Conservation (phyloP, 2,329 filamentous ascomycete species). For the Fusarium aywerte region DNA sequence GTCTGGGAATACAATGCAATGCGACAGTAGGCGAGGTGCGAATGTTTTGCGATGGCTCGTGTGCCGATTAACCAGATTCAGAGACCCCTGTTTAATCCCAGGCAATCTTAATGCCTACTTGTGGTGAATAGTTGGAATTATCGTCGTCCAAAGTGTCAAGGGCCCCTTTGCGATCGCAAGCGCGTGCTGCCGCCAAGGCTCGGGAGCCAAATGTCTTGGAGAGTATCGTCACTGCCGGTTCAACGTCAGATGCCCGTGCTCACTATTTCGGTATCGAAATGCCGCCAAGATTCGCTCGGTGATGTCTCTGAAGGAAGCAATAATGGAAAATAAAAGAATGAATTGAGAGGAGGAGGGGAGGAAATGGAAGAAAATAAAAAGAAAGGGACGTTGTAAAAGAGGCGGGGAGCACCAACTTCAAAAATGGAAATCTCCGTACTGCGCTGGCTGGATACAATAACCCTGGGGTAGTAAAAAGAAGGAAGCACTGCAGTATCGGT, state of each 20-base stretch:
- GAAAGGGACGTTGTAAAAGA: conserved; percentile 2
- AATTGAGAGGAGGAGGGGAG: neutral
- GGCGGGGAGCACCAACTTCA: conserved; percentile 31
- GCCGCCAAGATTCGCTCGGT: neutral
- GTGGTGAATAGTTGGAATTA: neutral
- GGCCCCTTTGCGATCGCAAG: conserved; percentile 40
- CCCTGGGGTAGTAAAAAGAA: conserved; percentile 23
- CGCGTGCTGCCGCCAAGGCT: conserved; percentile 42
- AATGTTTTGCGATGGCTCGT: conserved; percentile 5
- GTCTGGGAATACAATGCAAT: conserved; percentile 32
- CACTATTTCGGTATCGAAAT: neutral
- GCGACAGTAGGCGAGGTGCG: conserved; percentile 24
- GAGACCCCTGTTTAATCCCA: neutral
- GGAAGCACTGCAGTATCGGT: conserved; percentile 5
- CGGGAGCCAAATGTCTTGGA: conserved; percentile 37
- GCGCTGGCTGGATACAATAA: conserved; percentile 19
- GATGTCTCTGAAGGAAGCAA: neutral
- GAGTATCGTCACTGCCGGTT: conserved; percentile 10
- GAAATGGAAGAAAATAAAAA: neutral
- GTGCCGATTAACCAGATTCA: neutral
- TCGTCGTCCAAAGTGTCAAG: neutral
- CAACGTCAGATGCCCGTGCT: conserved; percentile 27
- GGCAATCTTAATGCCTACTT: neutral
- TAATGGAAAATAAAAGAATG: neutral
- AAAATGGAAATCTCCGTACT: conserved; percentile 35